Percentiles rank a stretch among this genome's conserved stretches.
phyloP scores from a whole-genome alignment of 1,284 basidiomycete species.

The Moesziomyces aphidis region DNA sequence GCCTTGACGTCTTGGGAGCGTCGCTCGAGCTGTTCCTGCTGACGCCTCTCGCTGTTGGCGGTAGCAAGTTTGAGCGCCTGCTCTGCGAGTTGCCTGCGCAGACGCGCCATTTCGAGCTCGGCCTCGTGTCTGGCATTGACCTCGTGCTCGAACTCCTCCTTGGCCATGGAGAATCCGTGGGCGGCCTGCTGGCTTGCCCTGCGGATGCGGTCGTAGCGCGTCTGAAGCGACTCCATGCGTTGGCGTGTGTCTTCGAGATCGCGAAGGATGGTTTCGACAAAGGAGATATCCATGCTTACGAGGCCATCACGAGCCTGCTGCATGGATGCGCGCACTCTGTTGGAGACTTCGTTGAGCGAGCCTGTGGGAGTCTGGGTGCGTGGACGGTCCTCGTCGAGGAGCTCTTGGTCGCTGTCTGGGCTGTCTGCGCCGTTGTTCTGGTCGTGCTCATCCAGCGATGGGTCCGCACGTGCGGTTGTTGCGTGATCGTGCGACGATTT shows the following conservation, averaged over 20 bases:
- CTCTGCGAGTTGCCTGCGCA: constrained; percentile 85
- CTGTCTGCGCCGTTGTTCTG: not conserved
- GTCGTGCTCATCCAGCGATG: not conserved
- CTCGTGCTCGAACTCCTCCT: constrained; percentile 92
- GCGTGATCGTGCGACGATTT: not conserved
- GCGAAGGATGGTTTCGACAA: constrained; percentile 79
- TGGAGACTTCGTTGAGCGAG: constrained; percentile 54
- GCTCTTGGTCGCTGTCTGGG: constrained; percentile 27
- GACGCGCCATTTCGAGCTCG: constrained; percentile 86
- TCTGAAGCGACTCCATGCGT: constrained; percentile 77
- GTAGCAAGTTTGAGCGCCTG: constrained; percentile 87
- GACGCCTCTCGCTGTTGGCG: constrained; percentile 77
- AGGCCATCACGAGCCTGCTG: constrained; percentile 74
- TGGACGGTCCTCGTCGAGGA: constrained; percentile 24
- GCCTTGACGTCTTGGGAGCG: constrained; percentile 82
- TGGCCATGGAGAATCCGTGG: constrained; percentile 89
- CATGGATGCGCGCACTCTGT: constrained; percentile 75
- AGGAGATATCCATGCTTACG: constrained; percentile 78
- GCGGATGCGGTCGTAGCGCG: constrained; percentile 86
- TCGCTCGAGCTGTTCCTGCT: constrained; percentile 81
- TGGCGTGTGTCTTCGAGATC: constrained; percentile 78
- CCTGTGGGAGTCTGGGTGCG: constrained; percentile 5
- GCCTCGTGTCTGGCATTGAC: constrained; percentile 86
- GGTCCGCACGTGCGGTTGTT: not conserved
- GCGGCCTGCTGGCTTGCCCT: constrained; percentile 84